A percentile compares a stretch with the other conserved stretches of the same genome.
phyloP scores from a whole-genome alignment of 1,284 basidiomycete genomes.

The Ganoderma sinense region DNA sequence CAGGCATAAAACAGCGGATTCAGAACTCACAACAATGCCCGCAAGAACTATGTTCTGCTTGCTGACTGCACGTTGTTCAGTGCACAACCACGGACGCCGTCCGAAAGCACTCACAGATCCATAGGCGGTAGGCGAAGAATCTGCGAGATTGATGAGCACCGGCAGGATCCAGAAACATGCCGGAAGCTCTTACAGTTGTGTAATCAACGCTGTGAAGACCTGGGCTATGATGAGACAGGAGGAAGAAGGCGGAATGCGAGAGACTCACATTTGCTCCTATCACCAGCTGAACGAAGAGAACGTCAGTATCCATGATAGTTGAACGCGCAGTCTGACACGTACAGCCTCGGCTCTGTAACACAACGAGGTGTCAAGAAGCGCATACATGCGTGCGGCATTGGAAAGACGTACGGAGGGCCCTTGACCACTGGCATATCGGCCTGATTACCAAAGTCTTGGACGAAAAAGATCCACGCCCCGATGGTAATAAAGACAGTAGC shows the following conservation, averaged over 20 bases:
- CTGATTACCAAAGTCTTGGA: neutral
- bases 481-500: neutral
- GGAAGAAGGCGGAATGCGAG: too few species aligned
- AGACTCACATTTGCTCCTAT: neutral
- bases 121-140: neutral
- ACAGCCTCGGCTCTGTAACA: neutral
- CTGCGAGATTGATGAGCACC: neutral
- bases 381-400: neutral
- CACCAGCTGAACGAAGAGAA: neutral
- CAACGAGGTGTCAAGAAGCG: neutral
- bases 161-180: neutral
- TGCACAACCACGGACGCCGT: neutral
- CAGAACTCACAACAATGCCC: neutral
- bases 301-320: too few species aligned
- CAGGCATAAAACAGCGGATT: neutral
- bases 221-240: neutral
- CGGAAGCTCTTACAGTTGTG: neutral
- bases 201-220: neutral
- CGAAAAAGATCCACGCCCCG: neutral
- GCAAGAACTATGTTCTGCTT: neutral
- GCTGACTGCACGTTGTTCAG: neutral
- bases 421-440: neutral
- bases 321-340: too few species aligned
- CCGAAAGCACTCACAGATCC: neutral
- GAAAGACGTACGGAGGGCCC: neutral